These are phyloP conservation scores for Rubia peregrina DNA, from an alignment of 305 asterid genomes.

Conservation along the genomic window DNA sequence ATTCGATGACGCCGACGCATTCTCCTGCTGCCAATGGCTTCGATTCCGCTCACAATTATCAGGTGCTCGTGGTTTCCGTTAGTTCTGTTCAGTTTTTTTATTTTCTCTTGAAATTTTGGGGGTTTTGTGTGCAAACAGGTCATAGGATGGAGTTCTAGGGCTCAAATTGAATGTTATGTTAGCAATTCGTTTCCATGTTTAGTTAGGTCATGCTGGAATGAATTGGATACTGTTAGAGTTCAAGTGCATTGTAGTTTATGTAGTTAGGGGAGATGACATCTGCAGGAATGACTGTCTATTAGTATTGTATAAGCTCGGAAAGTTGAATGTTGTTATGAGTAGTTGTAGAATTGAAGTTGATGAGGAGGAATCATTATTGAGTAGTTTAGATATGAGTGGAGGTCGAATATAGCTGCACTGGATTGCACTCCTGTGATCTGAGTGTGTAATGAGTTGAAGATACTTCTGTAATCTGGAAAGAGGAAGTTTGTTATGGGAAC, in stretches of 20 bases:
- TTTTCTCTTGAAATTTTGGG: background rate
- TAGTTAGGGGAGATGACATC: no score
- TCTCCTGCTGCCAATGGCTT: constrained; percentile 67
- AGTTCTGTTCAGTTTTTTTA: background rate
- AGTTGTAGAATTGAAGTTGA: no score
- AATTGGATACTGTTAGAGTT: no score
- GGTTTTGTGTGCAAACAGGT: background rate
- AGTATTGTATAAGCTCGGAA: no score
- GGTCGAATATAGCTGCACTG: no score
- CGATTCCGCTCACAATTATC: constrained; percentile 43
- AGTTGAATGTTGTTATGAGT: no score
- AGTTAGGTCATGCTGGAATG: no score
- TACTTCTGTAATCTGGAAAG: background rate
- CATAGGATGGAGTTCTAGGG: background rate
- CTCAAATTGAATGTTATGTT: background rate
- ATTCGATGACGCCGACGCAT: constrained; percentile 37
- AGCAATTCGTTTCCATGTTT: background rate
- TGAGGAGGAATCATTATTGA: no score
- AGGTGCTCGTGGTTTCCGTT: constrained; percentile 31
- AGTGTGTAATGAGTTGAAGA: background rate
- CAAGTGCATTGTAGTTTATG: no score
- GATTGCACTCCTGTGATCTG: background rate
- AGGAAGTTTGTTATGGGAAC: background rate
- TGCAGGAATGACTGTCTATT: no score
- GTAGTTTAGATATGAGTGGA: no score